Evolutionary conservation across 2,329 filamentous ascomycete species (phyloP), one percentile per base, ranked within the genome.

Genomic region (Microthyrium microscopicum): DNA sequence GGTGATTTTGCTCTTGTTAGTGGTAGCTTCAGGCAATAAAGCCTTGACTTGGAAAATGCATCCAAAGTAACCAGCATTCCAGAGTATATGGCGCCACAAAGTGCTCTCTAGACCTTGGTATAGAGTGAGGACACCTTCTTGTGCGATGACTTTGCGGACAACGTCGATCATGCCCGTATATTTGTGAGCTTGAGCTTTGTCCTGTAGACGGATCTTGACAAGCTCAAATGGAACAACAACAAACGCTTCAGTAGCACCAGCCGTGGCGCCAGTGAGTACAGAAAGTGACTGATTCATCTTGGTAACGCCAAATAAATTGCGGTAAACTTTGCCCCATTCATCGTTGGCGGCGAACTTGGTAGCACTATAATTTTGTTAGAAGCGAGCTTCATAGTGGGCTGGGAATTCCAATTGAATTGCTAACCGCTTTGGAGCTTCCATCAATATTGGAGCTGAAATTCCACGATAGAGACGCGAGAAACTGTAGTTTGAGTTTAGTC

Each of bases 271-370:
- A 4, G 89, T 98, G 33, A 98, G 71, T 43, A 94, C 72, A 17
- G 89, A 92, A 38, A 98, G 72, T 2, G 73, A 71, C 61, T 98
- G 89, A 51, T 70, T 95, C 76, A 91, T 89, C 63, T 93, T 81
- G 36, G 72, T 58, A 36, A 78, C 67, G 44, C 81, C 83, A 53
- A 98, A 95, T 32, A 78, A 55, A 45, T 78, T 77, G 53, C 84
- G 80, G 66, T 92, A 98, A 60, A 94, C 70, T 59, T 84, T 74
- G 49, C 89, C 89, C 89, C 89, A 98, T 56, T 87, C 82, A 56
- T 98, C 89, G 61, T 98, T 98, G 60, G 89, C 89, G 29, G 89
- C 87, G 60, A 98, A 98, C 60, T 98, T 98, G 64, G 83, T 95
- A 27, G 87, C 87, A 61, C 84, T 70, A 39, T 6, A 27, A 13